These are phyloP conservation scores for Diaporthe destruens DNA, from an alignment of 2,329 filamentous ascomycete species.

Conservation along the genomic window DNA sequence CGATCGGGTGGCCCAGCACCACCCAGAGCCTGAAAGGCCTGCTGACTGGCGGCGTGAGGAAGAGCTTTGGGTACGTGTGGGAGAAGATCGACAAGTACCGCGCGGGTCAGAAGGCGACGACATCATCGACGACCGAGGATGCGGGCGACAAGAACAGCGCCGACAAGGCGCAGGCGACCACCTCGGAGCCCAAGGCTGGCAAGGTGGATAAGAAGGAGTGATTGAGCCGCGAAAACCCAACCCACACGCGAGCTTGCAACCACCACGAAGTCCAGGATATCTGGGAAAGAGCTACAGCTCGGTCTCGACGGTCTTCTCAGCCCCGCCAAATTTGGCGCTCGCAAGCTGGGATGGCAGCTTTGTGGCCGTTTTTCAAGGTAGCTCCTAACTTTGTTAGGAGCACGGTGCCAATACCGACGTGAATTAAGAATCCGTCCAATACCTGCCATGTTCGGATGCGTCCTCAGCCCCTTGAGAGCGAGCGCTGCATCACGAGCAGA, in stretches of 20 bases:
- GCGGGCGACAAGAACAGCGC: conserved; percentile 2
- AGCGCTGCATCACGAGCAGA: not conserved
- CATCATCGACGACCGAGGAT: conserved; percentile 20
- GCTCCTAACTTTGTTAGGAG: not conserved
- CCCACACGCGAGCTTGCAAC: not conserved
- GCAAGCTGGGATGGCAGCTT: not conserved
- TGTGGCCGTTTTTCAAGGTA: not conserved
- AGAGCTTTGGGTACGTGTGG: conserved; percentile 79
- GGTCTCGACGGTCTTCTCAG: not conserved
- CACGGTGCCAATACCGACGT: not conserved
- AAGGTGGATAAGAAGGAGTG: conserved; percentile 36
- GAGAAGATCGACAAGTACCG: conserved; percentile 83
- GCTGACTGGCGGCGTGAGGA: conserved; percentile 79
- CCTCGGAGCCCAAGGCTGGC: conserved; percentile 15
- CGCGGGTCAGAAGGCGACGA: conserved; percentile 53
- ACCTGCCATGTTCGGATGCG: conserved; percentile 3
- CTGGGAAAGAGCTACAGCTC: not conserved
- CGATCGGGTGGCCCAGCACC: conserved; percentile 92
- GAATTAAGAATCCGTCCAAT: not conserved
- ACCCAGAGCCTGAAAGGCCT: conserved; percentile 88
- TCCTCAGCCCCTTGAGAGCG: not conserved
- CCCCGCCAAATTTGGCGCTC: not conserved
- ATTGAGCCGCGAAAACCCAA: not conserved
- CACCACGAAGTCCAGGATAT: not conserved
- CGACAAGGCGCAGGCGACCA: conserved; percentile 2